Evolutionary conservation across 176 grass and related monocot species (phyloP).

Genomic region (Hordeum vulgare): DNA sequence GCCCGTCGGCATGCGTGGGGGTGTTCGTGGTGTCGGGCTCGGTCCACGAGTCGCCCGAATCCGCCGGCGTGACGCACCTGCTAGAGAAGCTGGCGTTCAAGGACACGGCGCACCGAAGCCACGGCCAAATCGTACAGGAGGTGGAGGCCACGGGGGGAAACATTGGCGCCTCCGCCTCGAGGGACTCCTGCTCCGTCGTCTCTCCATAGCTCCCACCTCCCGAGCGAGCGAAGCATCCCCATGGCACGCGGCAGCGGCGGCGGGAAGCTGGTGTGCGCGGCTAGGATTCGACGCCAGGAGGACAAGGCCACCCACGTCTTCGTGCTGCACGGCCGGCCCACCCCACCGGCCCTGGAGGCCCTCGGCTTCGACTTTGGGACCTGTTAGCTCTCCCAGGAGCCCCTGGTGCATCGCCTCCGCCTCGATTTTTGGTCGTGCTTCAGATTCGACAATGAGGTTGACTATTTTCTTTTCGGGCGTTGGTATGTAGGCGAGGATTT

Average conservation of each 20-base stretch:
- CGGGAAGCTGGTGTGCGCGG: slow-evolving; percentile 47
- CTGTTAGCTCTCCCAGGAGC: slow-evolving; percentile 44
- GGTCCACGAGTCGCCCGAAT: no score
- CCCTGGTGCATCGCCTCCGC: slow-evolving; percentile 37
- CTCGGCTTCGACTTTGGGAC: slow-evolving; percentile 64
- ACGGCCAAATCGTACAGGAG: no score
- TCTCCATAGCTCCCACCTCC: neutral
- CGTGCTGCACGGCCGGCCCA: slow-evolving; percentile 37
- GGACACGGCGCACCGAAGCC: no score
- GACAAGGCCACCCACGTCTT: slow-evolving; percentile 51
- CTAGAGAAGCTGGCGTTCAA: no score
- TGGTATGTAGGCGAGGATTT: slow-evolving; percentile 44
- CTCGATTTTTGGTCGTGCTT: neutral
- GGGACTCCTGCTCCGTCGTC: no score
- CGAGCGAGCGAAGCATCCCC: neutral
- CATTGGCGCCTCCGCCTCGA: no score
- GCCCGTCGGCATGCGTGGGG: no score
- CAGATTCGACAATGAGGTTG: neutral
- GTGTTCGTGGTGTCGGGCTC: no score
- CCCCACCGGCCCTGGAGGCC: slow-evolving; percentile 49
- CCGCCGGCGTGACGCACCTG: no score
- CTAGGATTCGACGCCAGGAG: slow-evolving; percentile 68
- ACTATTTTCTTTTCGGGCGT: neutral
- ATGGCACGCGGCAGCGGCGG: no score
- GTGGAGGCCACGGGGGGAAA: no score